These are phyloP conservation scores for Saturnispora kantuleensis DNA, from an alignment of 805 yeast species.

Conservation along the genomic window DNA sequence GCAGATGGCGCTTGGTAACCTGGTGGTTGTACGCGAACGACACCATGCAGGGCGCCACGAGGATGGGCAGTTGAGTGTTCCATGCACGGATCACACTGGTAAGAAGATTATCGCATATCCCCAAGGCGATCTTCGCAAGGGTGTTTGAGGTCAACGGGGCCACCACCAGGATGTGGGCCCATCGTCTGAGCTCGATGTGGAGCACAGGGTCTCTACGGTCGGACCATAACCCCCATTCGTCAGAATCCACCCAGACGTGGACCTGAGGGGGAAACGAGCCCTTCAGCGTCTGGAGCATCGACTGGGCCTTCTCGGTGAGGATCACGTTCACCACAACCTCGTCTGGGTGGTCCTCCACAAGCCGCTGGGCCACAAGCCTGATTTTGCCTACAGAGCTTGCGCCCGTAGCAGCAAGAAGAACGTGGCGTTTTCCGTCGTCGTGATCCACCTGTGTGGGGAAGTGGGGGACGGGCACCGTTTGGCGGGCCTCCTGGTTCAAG, in stretches of 20 bases:
- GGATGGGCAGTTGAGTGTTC: constrained; percentile 49
- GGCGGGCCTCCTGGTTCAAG: constrained; percentile 22
- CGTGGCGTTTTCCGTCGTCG: constrained; percentile 47
- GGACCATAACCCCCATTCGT: constrained; percentile 49
- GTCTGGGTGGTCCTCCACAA: constrained; percentile 43
- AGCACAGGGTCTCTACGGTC: constrained; percentile 48
- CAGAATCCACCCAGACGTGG: constrained; percentile 47
- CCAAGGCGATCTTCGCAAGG: constrained; percentile 44
- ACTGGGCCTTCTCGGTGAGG: constrained; percentile 44
- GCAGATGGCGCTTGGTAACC: constrained; percentile 44
- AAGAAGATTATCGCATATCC: constrained; percentile 47
- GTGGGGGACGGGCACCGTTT: not conserved
- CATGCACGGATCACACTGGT: constrained; percentile 53
- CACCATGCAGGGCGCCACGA: constrained; percentile 54
- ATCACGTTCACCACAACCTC: constrained; percentile 44
- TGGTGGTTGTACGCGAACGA: constrained; percentile 49
- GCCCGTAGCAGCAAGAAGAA: constrained; percentile 50
- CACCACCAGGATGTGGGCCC: constrained; percentile 50
- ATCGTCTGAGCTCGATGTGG: constrained; percentile 49
- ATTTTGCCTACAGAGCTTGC: constrained; percentile 44
- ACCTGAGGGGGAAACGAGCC: constrained; percentile 38
- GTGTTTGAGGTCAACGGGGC: constrained; percentile 54
- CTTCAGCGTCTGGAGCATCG: constrained; percentile 32
- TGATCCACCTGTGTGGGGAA: constrained; percentile 25
- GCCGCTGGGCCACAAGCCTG: constrained; percentile 40